Base-by-base conservation (phyloP, 495 filamentous ascomycete genomes). In the Hypoxylon lienhwacheense region DNA sequence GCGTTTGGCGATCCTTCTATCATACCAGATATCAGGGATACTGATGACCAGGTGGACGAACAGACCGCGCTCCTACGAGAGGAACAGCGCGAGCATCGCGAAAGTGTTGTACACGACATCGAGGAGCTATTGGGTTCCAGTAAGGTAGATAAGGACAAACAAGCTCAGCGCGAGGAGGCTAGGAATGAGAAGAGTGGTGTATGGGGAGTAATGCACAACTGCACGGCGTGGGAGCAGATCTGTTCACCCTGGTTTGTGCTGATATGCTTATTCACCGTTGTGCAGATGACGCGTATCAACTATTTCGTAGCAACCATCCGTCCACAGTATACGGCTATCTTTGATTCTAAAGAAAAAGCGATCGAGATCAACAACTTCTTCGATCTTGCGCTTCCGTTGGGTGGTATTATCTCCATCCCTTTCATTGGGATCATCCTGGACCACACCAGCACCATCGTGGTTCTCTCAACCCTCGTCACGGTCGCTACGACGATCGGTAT, bases 261-360 rank as follows among this genome's bases (percentile, higher is more conserved):
- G 20, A 90, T 97, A 54, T 85, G 88, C 5, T 61, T 89, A 2
- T 97, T 97, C 70, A 96, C 93, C 0, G 78, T 93, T 16, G 69
- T 95, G 14, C 90, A 93, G 69, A 96, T 95, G 91, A 89, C 87
- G 0, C 83, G 92, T 12, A 96, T 97, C 68, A 97, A 97, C 73
- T 98, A 90, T 77, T 98, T 98, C 62, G 89, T 98, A 22, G 91
- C 93, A 1, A 93, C 93, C 2, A 83, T 98, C 53, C 83, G 86
- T 14, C 76, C 84, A 5, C 93, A 98, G 67, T 97, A 97, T 71
- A 79, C 82, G 29, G 84, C 83, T 62, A 77, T 98, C 7, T 79
- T 98, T n/a, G 69, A 69, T 17, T 79, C 78, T 6, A 70, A 71
- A 40, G 63, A 66, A 0, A 75, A 77, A 32, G 88, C 91, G 0